Evolutionary conservation across 176 grass and related monocot species (phyloP).

Genomic region (Pontederia paniculata): DNA sequence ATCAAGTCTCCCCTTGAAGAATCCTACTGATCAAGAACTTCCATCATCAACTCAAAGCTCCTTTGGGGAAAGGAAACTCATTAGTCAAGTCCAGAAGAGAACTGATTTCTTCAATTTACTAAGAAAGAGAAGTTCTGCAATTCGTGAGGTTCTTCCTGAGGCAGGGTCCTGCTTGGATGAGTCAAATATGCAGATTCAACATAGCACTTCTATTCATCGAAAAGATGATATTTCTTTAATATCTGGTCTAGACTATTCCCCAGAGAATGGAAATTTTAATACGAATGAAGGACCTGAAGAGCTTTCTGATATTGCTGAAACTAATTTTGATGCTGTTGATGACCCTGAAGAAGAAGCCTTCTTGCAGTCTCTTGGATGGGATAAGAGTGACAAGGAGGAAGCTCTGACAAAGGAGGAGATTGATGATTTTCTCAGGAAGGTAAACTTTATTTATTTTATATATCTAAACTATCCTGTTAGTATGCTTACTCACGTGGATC

Average conservation of each 20-base stretch:
- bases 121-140: slow-evolving; percentile 43
- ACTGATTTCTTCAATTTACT: slow-evolving; percentile 49
- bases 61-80: slow-evolving; percentile 47
- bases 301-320: slow-evolving; percentile 40
- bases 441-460: background rate
- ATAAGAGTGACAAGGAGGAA: slow-evolving; percentile 45
- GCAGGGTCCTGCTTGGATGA: slow-evolving; percentile 29
- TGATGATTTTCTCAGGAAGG: slow-evolving; percentile 32
- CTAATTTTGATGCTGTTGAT: slow-evolving; percentile 26
- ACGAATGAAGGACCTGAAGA: slow-evolving; percentile 26
- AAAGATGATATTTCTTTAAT: background rate
- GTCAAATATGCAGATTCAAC: slow-evolving; percentile 17
- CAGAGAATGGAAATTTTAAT: slow-evolving; percentile 30
- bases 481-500: too few relatives aligned
- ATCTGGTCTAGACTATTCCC: slow-evolving; percentile 21
- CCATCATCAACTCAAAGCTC: slow-evolving; percentile 23
- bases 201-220: slow-evolving; percentile 22
- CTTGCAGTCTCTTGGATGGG: slow-evolving; percentile 56
- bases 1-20: slow-evolving; percentile 37
- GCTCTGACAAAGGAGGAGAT: slow-evolving; percentile 62
- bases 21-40: slow-evolving; percentile 27
- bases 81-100: slow-evolving; percentile 38
- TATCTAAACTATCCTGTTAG: too few relatives aligned
- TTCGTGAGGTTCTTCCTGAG: slow-evolving; percentile 24
- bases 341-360: slow-evolving; percentile 49